Percentiles rank a stretch among this genome's conserved stretches.
These are phyloP conservation scores for Coccomyxa subellipsoidea DNA, from an alignment of 163 green algal genomes.

Conservation along the genomic window DNA sequence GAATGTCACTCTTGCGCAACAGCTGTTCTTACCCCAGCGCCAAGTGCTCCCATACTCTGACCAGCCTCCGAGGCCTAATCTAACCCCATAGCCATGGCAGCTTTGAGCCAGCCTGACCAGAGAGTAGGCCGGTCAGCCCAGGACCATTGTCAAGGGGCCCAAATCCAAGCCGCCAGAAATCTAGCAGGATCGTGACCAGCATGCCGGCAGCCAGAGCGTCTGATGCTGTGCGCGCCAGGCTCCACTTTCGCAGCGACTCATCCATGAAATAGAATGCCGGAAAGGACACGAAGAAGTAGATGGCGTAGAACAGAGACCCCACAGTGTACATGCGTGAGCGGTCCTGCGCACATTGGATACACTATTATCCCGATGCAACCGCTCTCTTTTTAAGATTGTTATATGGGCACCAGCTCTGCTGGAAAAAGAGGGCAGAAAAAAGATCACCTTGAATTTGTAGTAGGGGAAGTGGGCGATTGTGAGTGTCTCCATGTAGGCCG, in stretches of 20 bases:
- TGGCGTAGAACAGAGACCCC: slow-evolving; percentile 94
- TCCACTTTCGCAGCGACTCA: slow-evolving; percentile 48
- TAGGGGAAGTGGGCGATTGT: slow-evolving; percentile 96
- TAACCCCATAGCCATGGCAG: not conserved
- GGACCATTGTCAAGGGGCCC: slow-evolving; percentile 10
- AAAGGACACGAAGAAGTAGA: slow-evolving; percentile 98
- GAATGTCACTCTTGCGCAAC: no score
- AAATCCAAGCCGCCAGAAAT: slow-evolving; percentile 82
- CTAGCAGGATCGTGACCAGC: slow-evolving; percentile 92
- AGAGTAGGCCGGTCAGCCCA: not conserved
- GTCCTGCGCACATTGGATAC: slow-evolving; percentile 28
- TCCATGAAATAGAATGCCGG: slow-evolving; percentile 92
- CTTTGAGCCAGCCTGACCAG: not conserved
- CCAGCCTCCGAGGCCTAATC: no score
- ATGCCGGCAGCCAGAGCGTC: slow-evolving; percentile 86
- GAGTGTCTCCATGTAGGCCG: slow-evolving; percentile 90
- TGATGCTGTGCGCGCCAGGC: slow-evolving; percentile 44
- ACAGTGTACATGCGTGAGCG: slow-evolving; percentile 80
- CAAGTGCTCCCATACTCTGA: no score
- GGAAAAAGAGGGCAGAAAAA: no score
- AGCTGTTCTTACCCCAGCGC: no score
- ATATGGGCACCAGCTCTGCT: no score
- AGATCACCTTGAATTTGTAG: slow-evolving; percentile 74
- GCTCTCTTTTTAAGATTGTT: not conserved
- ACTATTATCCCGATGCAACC: not conserved